Conservation (phyloP, 2,329 filamentous ascomycete genomes). For the Xylaria sp. region DNA sequence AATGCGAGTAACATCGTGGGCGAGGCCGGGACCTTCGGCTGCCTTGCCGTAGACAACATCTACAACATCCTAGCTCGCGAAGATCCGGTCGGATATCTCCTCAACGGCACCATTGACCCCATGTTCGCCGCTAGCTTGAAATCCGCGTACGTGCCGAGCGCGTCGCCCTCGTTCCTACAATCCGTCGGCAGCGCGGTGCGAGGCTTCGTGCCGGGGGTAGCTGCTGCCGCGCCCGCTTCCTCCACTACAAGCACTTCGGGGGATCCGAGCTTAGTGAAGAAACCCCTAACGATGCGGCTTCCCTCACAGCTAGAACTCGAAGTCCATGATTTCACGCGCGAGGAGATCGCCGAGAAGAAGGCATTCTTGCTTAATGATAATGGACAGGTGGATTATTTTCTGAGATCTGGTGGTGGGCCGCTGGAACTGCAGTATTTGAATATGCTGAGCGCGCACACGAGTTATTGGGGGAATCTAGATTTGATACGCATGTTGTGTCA, state of each 20-base stretch:
- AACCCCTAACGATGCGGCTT: constrained; percentile 53
- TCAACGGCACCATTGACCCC: constrained; percentile 88
- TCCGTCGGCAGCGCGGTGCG: constrained; percentile 68
- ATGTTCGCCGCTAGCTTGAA: constrained; percentile 78
- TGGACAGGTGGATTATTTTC: constrained; percentile 89
- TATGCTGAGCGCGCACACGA: constrained; percentile 94
- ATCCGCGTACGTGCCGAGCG: constrained; percentile 78
- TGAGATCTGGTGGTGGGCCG: constrained; percentile 82
- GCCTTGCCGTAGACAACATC: constrained; percentile 91
- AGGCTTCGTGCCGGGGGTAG: constrained; percentile 64
- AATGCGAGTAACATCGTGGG: constrained; percentile 69
- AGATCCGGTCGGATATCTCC: constrained; percentile 83
- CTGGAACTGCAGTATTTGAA: constrained; percentile 96
- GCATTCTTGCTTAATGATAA: constrained; percentile 93
- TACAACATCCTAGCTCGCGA: constrained; percentile 84
- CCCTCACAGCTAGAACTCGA: constrained; percentile 84
- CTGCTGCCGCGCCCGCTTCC: too few species aligned
- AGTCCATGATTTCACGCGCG: constrained; percentile 90
- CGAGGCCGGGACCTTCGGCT: constrained; percentile 82
- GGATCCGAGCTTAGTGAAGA: constrained; percentile 36
- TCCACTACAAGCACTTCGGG: constrained; percentile 36
- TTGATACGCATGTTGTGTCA: constrained; percentile 90
- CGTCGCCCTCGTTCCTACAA: constrained; percentile 68
- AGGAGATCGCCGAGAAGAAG: constrained; percentile 90
- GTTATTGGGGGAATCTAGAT: constrained; percentile 88